Evolutionary conservation across 495 filamentous ascomycete genomes (phyloP).

Genomic region (Oidiodendron maius): DNA sequence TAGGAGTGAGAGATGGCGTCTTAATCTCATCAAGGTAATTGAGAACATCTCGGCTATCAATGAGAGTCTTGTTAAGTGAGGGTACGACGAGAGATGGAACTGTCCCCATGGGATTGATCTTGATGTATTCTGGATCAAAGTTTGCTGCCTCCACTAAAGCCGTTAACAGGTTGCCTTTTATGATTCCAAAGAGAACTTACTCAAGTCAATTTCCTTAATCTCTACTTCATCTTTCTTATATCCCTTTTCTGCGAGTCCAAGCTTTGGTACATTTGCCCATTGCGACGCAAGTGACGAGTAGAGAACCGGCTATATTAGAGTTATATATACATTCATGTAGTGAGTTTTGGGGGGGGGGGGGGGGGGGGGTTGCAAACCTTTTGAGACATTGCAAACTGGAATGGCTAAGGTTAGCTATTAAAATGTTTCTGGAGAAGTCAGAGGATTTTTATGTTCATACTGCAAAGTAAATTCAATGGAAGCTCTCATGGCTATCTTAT

Average conservation of each 20-base stretch:
- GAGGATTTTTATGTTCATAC: too few species aligned
- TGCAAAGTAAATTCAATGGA: too few species aligned
- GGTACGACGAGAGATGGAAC: background rate
- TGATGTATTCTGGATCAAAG: background rate
- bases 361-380: too few species aligned
- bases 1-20: background rate
- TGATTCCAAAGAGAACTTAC: background rate
- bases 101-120: background rate
- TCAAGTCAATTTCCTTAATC: background rate
- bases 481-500: too few species aligned
- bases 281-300: background rate
- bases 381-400: too few species aligned
- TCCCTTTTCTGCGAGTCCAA: background rate
- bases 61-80: background rate
- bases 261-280: background rate
- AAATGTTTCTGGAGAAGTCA: too few species aligned
- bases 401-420: too few species aligned
- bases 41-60: background rate
- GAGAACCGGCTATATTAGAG: background rate
- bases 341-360: too few species aligned
- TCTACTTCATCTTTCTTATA: background rate
- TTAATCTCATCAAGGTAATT: background rate
- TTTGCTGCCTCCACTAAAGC: background rate
- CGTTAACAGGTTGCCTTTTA: background rate
- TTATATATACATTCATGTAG: too few species aligned